Evolutionary conservation across 2,329 filamentous ascomycete species (phyloP), one percentile per base, ranked within the genome.

Genomic region (Colletotrichum sp.): DNA sequence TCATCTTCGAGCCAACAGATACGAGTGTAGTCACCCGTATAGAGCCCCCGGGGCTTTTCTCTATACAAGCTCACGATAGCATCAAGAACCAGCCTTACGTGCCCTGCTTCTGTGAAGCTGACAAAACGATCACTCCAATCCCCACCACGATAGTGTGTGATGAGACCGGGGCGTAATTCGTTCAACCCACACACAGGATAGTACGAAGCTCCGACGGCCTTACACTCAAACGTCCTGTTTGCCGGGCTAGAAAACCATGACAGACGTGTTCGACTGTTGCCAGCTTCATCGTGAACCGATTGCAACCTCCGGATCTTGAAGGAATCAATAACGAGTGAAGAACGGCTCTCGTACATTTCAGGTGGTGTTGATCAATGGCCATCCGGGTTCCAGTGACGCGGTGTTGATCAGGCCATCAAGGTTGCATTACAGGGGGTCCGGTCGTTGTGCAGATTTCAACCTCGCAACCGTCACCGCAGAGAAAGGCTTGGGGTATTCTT

Each of bases 161-260:
- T 85, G 1, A 90, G 87, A 15, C 90, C 90, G 0, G 89, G 90
- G 0, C 89, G 86, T 1, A 87, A 89, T 47, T 86, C 86, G 82
- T 92, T 92, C 79, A 92, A 84, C 73, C 88, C 83, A 83, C 92
- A 92, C 8, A 87, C 86, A 0, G 91, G 91, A 79, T 92, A 93
- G 83, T 89, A 92, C 75, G 92, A 85, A 54, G 81, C 86, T 54
- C 90, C 89, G 69, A 92, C 86, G 16, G 89, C 89, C 1, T 88
- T 85, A 68, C 92, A 90, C 75, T 91, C 59, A 82, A 85, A 81
- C 78, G 70, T 76, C 3, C 73, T 74, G 36, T 81, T 80, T n/a
- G 76, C 85, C 68, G 80, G 82, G 47, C 84, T 81, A 69, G 84
- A 72, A 70, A 88, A 86, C 86, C 89, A 93, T 18, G 87, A 84